phyloP scores from a whole-genome alignment of 139 green algal species.

The Chlorella sp. region DNA sequence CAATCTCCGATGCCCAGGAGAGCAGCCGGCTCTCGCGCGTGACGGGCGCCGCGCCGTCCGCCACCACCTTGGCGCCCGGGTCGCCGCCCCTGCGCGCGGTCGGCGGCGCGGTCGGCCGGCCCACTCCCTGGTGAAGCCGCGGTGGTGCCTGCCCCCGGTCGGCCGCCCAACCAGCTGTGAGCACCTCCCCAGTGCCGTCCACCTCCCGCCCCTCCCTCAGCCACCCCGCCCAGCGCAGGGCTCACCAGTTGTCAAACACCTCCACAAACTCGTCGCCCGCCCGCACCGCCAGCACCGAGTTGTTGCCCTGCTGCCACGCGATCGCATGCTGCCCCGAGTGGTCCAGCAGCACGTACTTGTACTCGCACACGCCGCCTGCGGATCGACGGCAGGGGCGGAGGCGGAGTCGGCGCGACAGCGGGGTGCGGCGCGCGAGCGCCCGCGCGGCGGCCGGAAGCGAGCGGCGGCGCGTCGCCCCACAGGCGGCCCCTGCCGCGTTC shows the following conservation, averaged over 20 bases:
- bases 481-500: too few species aligned
- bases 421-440: neutral
- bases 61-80: constrained; percentile 49
- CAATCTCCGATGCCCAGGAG: constrained; percentile 51
- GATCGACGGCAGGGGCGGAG: too few species aligned
- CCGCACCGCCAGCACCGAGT: constrained; percentile 56
- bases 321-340: constrained; percentile 31
- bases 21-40: constrained; percentile 52
- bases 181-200: too few species aligned
- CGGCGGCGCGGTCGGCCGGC: too few species aligned
- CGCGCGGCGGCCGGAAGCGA: too few species aligned
- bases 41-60: constrained; percentile 9
- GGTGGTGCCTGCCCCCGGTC: too few species aligned
- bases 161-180: too few species aligned
- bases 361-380: constrained; percentile 45
- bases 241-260: constrained; percentile 61
- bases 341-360: constrained; percentile 64
- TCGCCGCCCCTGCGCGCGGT: constrained; percentile 28
- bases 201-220: too few species aligned
- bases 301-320: constrained; percentile 62
- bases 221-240: neutral
- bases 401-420: too few species aligned
- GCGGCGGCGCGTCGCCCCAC: too few species aligned
- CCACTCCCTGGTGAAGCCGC: too few species aligned
- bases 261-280: constrained; percentile 37